These are phyloP conservation scores for Monilinia fructigena DNA, from an alignment of 2,329 filamentous ascomycete species.

Conservation along the genomic window DNA sequence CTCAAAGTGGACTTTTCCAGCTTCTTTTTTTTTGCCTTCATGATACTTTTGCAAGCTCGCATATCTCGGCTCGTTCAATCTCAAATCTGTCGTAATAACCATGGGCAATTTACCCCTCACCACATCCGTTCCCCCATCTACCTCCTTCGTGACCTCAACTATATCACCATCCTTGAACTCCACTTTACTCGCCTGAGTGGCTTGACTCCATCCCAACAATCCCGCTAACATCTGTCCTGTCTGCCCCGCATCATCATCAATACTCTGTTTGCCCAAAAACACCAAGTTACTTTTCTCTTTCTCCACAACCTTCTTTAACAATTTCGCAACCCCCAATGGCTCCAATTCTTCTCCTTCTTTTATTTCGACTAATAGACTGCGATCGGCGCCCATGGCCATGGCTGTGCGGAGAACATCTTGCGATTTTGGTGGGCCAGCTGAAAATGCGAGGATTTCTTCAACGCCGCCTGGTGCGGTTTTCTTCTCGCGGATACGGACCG, in stretches of 20 bases:
- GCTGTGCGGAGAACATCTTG: constrained; percentile 89
- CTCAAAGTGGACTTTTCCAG: constrained; percentile 85
- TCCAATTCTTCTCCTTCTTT: constrained; percentile 76
- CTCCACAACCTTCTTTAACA: constrained; percentile 76
- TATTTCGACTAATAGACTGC: constrained; percentile 81
- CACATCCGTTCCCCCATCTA: constrained; percentile 93
- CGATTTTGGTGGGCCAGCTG: constrained; percentile 82
- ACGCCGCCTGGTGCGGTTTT: constrained; percentile 70
- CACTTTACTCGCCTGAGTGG: constrained; percentile 87
- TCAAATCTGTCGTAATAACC: constrained; percentile 91
- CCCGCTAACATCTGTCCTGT: constrained; percentile 98
- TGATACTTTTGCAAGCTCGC: constrained; percentile 97
- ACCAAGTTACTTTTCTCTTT: constrained; percentile 88
- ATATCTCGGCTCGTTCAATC: constrained; percentile 92
- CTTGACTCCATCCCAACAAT: constrained; percentile 87
- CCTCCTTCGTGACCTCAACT: constrained; percentile 79
- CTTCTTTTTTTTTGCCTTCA: constrained; percentile 99
- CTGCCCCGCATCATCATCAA: constrained; percentile 93
- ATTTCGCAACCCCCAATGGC: constrained; percentile 87
- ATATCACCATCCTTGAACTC: constrained; percentile 68
- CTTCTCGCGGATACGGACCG: constrained; percentile 89
- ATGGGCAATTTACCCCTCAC: constrained; percentile 81
- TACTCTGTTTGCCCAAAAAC: constrained; percentile 94
- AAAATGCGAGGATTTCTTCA: constrained; percentile 87
- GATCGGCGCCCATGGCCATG: constrained; percentile 98